phyloP scores from a whole-genome alignment of 192 early-diverging fungal genomes.

The Umbelopsis sp. region DNA sequence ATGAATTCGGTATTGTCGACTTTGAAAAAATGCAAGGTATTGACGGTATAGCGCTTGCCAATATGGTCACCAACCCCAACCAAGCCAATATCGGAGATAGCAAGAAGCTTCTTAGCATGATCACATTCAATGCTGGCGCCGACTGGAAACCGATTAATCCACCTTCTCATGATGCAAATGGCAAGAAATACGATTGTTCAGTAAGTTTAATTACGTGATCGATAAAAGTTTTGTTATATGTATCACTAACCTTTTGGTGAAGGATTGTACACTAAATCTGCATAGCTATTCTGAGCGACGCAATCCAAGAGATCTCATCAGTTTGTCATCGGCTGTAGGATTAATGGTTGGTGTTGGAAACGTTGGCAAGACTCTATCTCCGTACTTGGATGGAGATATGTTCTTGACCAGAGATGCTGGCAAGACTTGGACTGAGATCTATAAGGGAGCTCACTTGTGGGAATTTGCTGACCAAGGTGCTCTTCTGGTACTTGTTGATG shows the following conservation, averaged over 20 bases:
- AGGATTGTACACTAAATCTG: conserved; percentile 73
- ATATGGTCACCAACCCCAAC: conserved; percentile 70
- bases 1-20: conserved; percentile 78
- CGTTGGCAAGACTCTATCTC: conserved; percentile 69
- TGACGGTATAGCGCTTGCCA: conserved; percentile 83
- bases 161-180: conserved; percentile 48
- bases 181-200: conserved; percentile 46
- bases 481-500: conserved; percentile 82
- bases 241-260: too few relatives aligned
- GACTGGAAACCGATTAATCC: conserved; percentile 63
- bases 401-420: conserved; percentile 92
- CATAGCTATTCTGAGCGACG: conserved; percentile 88
- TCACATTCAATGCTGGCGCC: conserved; percentile 84
- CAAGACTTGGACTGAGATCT: conserved; percentile 77
- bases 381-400: conserved; percentile 73
- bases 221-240: too few relatives aligned
- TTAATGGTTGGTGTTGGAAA: conserved; percentile 93
- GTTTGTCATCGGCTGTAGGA: conserved; percentile 77
- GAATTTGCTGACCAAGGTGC: conserved; percentile 95
- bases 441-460: conserved; percentile 85
- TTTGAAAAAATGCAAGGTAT: conserved; percentile 91
- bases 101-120: conserved; percentile 67
- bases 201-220: too few relatives aligned
- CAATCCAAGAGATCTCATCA: conserved; percentile 77
- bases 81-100: conserved; percentile 52